Conservation (phyloP, 1,284 basidiomycete genomes). For the Irpex sp. region DNA sequence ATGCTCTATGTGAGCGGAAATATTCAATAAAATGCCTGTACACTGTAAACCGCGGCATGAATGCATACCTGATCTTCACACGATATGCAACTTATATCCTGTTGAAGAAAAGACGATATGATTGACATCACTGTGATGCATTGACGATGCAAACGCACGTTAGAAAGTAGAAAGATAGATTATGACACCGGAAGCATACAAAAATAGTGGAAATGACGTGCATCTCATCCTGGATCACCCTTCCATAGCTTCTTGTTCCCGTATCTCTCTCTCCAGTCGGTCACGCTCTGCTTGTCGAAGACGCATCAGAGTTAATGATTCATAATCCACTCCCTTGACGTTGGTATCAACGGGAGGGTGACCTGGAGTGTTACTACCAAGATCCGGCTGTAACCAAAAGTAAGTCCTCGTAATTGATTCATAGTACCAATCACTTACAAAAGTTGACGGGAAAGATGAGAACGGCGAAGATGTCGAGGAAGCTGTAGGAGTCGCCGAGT, state of each 20-base stretch:
- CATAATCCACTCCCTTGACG: conserved; percentile 60
- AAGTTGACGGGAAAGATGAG: conserved; percentile 56
- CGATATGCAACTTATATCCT: neutral
- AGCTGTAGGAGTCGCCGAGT: neutral
- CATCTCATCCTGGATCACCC: neutral
- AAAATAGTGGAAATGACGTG: neutral
- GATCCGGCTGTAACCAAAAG: conserved; percentile 13
- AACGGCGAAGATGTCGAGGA: conserved; percentile 25
- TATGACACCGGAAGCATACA: neutral
- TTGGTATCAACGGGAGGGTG: conserved; percentile 24
- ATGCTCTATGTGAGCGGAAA: too few species aligned
- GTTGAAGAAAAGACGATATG: neutral
- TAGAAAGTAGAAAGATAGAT: neutral
- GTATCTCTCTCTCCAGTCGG: conserved; percentile 72
- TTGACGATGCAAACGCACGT: neutral
- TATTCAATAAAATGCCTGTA: neutral
- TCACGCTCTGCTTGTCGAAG: conserved; percentile 79
- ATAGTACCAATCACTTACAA: conserved; percentile 38
- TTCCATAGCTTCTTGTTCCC: conserved; percentile 53
- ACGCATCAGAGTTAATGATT: conserved; percentile 77
- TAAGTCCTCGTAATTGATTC: neutral
- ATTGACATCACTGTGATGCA: neutral
- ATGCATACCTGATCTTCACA: neutral
- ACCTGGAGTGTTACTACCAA: conserved; percentile 23
- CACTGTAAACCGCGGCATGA: neutral